Base-by-base conservation (phyloP, 441 rosid species). In the Manihot esculenta region DNA sequence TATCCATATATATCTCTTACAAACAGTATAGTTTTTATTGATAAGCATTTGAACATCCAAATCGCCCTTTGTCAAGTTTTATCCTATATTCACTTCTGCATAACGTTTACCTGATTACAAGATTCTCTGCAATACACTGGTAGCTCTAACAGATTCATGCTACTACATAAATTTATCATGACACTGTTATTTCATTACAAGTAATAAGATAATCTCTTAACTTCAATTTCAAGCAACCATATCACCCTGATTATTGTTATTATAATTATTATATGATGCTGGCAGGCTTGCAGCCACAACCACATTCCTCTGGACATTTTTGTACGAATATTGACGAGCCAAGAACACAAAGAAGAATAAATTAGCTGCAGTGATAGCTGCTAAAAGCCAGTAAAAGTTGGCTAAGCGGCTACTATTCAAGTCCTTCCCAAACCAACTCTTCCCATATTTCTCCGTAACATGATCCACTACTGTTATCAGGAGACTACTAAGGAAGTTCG, bases 371-470 rank as follows among this genome's bases (percentile, higher is more conserved):
- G 85, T 74, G 21, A 88, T 76, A 27, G 66, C 85, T 5, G 99
- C 91, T 74, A 91, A 33, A 14, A 79, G 80, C 96, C 91, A 87
- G 70, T 91, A 95, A 75, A 88, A 95, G 0, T 90, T 78, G 79
- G 93, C 99, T 59, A 95, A 72, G 17, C 88, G 87, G 76, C 99
- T 95, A 61, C 80, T 84, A 55, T 91, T 89, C 64, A 91, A 82
- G 61, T 93, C 93, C 68, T 87, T 86, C 0, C 99, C 98, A 24
- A 95, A 83, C 99, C 95, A 95, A 27, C 91, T 81, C 77, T 59
- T 78, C 15, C 96, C 97, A 1, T 76, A 58, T 35, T 69, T 78
- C 62, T 76, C 78, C 0, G 96, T 85, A 10, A 87, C 30, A 57
- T 67, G 81, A 79, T 89, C 98, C n/a, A 83, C 77, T 0, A 77